Percentiles rank a stretch among this genome's conserved stretches.
Evolutionary conservation across 2,329 filamentous ascomycete species (phyloP).

Genomic region (Hymenoscyphus linearis): DNA sequence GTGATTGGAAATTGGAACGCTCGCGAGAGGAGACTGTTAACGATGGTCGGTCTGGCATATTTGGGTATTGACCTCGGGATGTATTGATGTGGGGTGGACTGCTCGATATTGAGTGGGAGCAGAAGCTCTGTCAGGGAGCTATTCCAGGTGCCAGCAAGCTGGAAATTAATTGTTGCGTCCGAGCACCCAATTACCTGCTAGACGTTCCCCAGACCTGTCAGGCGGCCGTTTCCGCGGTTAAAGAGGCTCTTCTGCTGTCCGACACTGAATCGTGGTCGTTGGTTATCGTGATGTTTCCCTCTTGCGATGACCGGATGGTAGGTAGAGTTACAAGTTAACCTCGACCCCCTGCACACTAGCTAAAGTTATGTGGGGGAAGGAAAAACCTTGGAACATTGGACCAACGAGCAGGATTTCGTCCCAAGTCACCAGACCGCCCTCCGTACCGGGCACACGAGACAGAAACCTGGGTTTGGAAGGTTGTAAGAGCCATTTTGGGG

Average conservation of each 20-base stretch:
- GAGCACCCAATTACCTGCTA: not conserved
- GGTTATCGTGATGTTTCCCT: not conserved
- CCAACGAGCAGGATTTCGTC: not conserved
- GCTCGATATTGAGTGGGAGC: not conserved
- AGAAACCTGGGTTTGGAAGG: not conserved
- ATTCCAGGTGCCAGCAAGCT: not conserved
- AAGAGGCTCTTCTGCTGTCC: not conserved
- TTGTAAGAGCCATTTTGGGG: not conserved
- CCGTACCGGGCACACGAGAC: not conserved
- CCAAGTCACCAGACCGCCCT: not conserved
- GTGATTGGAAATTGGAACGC: constrained; percentile 40
- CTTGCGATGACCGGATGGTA: not conserved
- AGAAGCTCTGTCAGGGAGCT: not conserved
- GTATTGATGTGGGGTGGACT: not conserved
- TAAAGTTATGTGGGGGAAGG: not conserved
- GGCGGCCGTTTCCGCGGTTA: not conserved
- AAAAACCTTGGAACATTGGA: not conserved
- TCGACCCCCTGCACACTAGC: not conserved
- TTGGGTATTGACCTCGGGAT: too few species aligned
- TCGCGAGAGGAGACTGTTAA: constrained; percentile 12
- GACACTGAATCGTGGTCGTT: not conserved
- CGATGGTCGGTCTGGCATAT: constrained; percentile 6
- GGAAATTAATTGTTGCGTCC: not conserved
- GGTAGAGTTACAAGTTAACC: not conserved
- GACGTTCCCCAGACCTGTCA: not conserved